Evolutionary conservation across 495 filamentous ascomycete species (phyloP).

Genomic region (Aspergillus conjunctus): DNA sequence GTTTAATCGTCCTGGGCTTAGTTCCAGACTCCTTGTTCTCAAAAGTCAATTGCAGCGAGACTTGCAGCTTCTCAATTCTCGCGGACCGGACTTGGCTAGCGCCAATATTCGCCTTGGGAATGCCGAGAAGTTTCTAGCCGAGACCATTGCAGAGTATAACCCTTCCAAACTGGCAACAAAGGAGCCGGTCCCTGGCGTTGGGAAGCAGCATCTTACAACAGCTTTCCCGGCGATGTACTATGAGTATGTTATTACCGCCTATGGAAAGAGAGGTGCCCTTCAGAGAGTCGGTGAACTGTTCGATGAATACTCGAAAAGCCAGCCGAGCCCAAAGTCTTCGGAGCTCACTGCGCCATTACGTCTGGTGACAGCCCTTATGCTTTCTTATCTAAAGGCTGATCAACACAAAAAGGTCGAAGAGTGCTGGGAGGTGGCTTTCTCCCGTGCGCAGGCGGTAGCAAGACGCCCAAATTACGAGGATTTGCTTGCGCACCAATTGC

Average conservation of each 20-base stretch:
- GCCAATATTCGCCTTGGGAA: conserved; percentile 31
- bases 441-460: conserved; percentile 51
- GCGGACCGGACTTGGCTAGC: neutral
- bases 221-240: conserved; percentile 52
- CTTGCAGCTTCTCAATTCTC: conserved; percentile 23
- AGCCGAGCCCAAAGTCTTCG: conserved; percentile 30
- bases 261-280: conserved; percentile 59
- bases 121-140: conserved; percentile 42
- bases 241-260: conserved; percentile 62
- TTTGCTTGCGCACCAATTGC: conserved; percentile 19
- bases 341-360: conserved; percentile 49
- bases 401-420: conserved; percentile 61
- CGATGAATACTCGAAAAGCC: conserved; percentile 47
- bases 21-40: conserved; percentile 51
- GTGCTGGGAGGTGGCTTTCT: conserved; percentile 65
- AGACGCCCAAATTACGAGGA: conserved; percentile 26
- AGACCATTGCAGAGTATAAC: conserved; percentile 34
- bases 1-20: conserved; percentile 45
- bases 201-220: conserved; percentile 29
- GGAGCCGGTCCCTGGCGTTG: conserved; percentile 20
- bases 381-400: conserved; percentile 54
- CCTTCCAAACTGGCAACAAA: conserved; percentile 30
- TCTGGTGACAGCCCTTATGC: conserved; percentile 68
- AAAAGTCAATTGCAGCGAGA: conserved; percentile 43
- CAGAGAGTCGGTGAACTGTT: conserved; percentile 58